Percentiles rank a stretch among this genome's conserved stretches.
Evolutionary conservation across 345 rosid genomes (phyloP).

Genomic region (Moricandia moricandioides): DNA sequence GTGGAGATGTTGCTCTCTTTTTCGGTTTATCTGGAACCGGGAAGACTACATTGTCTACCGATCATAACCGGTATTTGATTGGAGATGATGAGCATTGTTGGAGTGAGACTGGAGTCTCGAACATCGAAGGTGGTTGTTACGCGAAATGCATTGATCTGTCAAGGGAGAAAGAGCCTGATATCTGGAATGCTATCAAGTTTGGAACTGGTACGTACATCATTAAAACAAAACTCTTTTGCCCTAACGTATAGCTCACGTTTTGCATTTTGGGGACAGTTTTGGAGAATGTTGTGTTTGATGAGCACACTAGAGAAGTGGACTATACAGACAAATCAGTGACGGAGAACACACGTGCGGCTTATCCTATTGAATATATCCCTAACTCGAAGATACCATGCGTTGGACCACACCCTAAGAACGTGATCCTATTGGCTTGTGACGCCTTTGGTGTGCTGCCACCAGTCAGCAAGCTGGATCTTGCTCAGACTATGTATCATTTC

Average conservation of each 20-base stretch:
- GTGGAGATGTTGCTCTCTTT: constrained; percentile 99
- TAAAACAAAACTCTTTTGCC: not conserved
- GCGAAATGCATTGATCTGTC: constrained; percentile 96
- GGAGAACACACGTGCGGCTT: constrained; percentile 96
- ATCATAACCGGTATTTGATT: constrained; percentile 79
- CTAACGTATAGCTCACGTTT: not conserved
- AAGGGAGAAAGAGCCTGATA: constrained; percentile 91
- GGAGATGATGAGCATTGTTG: constrained; percentile 99
- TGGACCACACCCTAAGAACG: constrained; percentile 93
- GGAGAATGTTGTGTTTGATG: constrained; percentile 97
- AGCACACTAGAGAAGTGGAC: constrained; percentile 87
- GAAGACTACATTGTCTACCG: constrained; percentile 93
- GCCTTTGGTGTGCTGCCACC: constrained; percentile 99
- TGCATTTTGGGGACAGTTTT: constrained; percentile 46
- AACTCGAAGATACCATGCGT: constrained; percentile 90
- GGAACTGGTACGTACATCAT: constrained; percentile 62
- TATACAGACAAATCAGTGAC: constrained; percentile 83
- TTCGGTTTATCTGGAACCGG: constrained; percentile 99
- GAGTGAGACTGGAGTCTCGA: constrained; percentile 87
- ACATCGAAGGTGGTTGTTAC: constrained; percentile 98
- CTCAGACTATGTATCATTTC: constrained; percentile 99
- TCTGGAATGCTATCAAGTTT: constrained; percentile 95
- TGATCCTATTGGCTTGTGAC: constrained; percentile 90
- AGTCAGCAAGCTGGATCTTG: constrained; percentile 78
- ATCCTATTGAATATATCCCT: constrained; percentile 87